Evolutionary conservation across 2,329 filamentous ascomycete species (phyloP), one percentile per base, ranked within the genome.

Genomic region (Tolypocladium sp.): DNA sequence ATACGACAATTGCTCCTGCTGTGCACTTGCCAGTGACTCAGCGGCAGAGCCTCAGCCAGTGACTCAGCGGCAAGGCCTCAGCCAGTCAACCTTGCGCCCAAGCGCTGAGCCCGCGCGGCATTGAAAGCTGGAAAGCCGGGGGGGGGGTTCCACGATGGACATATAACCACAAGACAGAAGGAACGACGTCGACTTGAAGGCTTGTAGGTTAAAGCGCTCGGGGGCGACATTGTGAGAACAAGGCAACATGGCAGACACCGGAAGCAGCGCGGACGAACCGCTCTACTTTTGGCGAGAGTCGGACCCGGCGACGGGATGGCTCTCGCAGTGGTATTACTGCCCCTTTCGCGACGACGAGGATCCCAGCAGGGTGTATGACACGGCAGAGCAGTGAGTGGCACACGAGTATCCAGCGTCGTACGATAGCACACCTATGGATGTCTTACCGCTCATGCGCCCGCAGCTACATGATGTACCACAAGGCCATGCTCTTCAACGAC

Each of bases 301-400:
- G 17, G 76, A 83, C 59, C 63, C 71, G 1, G 67, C 71, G 3
- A 73, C 79, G 38, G 83, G 82, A 46, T 86, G 78, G 70, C 75
- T 88, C n/a, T 84, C 80, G 0, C 85, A 89, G 71, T 88, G 84
- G 84, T 85, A 82, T 66, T 65, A 72, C 56, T 77, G 73, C 22
- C 70, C 76, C 2, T 88, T 86, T 65, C 72, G 59, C 42, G 74
- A 76, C 57, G 72, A 74, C 5, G 59, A 68, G 3, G 69, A 71
- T 55, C 64, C 68, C 4, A 63, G 64, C 7, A 71, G 71, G 42
- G 69, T 74, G 15, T 83, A 79, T 65, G 68, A 70, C n/a, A 81
- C 79, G 3, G 78, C 80, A 1, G 81, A 84, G 63, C 80, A 83
- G 75, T 81, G 70, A 66, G 67, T 61, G n/a, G n/a, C n/a, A 4